Evolutionary conservation across 1,284 basidiomycete genomes (phyloP), one percentile per base, ranked within the genome.

Genomic region (Heterobasidion annosum): DNA sequence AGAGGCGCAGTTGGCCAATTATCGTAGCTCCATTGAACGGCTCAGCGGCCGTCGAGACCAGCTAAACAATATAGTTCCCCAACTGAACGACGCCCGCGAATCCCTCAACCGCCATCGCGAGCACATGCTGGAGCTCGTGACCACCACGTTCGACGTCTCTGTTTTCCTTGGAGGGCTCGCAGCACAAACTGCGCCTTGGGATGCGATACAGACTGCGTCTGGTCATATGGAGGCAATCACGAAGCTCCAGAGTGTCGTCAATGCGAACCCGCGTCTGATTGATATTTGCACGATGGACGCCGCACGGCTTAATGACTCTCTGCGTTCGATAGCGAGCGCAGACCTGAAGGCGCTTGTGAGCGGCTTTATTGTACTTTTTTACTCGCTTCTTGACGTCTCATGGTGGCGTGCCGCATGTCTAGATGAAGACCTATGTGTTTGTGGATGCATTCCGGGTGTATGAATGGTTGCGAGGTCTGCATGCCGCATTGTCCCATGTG

Each of bases 131-230:
- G 51, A 52, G 15, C 32, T 42, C 1, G 43, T 46, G 44, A 52
- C 15, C 19, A 34, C 34, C 16, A 43, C 51, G 9, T 45, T 52
- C 33, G 51, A 52, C 33, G 44, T 52, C n/a, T 32, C 25, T 32
- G 43, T 52, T 25, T 52, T 52, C 43, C 43, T 52, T 13, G 51
- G 51, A 5, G 51, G 51, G 1, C 51, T 52, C 4, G 42, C 34
- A 9, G 18, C 51, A 6, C 42, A 43, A 1, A 47, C 43, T 13
- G 42, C 51, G 5, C 15, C 51, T 3, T 52, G 42, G 51, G 51
- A 52, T 13, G 44, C 35, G 13, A 48, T 35, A 8, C n/a, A 25
- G 5, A 34, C 52, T n/a, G 45, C 45, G 18, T 44, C 52, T 15
- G 34, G 43, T 12, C 34, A 48, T 12, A 34, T 34, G 2, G 16